Evolutionary conservation across 805 yeast genomes (phyloP).

Genomic region (Lipomyces sp.): DNA sequence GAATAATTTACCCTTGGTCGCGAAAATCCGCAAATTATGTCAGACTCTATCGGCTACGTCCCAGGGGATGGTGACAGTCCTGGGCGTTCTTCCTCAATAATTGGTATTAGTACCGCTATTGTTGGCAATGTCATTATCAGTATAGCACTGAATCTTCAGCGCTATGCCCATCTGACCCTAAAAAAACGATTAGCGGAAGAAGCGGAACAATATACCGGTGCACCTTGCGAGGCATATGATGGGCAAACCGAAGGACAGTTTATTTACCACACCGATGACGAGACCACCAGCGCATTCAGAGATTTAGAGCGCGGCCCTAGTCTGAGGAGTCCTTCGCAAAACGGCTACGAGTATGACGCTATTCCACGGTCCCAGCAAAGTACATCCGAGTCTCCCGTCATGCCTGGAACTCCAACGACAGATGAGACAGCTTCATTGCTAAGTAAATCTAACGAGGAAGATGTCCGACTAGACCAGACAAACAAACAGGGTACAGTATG

Average conservation of each 20-base stretch:
- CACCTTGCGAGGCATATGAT: neutral
- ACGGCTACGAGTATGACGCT: neutral
- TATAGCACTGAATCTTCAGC: conserved; percentile 51
- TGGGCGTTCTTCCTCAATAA: conserved; percentile 32
- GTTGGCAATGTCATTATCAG: conserved; percentile 49
- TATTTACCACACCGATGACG: conserved; percentile 19
- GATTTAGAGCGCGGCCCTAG: conserved; percentile 3
- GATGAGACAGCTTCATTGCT: conserved; percentile 3
- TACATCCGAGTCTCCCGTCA: neutral
- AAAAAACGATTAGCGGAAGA: conserved; percentile 26
- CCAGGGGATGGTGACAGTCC: conserved; percentile 14
- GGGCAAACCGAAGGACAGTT: neutral
- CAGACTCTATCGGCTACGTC: neutral
- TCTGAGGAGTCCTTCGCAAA: neutral
- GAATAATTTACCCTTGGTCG: neutral
- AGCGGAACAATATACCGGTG: neutral
- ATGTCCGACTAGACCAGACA: conserved; percentile 6
- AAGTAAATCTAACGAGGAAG: neutral
- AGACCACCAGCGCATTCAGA: neutral
- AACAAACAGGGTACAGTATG: conserved; percentile 9
- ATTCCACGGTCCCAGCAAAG: neutral
- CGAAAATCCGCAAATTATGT: neutral
- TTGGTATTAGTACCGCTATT: conserved; percentile 48
- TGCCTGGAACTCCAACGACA: conserved; percentile 3
- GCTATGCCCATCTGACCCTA: conserved; percentile 48